These are phyloP conservation scores for Kazachstania psychrophila DNA, from an alignment of 805 yeast species.

Conservation along the genomic window DNA sequence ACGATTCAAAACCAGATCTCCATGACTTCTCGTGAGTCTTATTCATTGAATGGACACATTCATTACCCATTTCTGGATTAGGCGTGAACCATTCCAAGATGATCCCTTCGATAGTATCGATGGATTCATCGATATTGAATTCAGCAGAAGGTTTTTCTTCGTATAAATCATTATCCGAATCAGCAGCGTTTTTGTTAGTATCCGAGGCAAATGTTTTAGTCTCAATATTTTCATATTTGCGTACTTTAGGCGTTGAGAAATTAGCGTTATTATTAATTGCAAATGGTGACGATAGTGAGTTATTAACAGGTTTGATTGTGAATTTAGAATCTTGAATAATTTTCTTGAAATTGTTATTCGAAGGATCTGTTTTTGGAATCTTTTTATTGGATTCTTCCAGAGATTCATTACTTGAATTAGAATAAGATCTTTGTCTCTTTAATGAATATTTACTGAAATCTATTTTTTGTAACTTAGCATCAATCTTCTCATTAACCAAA, in stretches of 20 bases:
- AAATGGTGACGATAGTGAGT: neutral
- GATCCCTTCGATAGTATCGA: slow-evolving; percentile 19
- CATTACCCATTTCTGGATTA: slow-evolving; percentile 19
- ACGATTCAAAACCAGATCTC: slow-evolving; percentile 17
- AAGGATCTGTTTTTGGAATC: neutral
- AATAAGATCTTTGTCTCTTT: neutral
- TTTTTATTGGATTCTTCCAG: neutral
- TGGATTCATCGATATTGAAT: slow-evolving; percentile 15
- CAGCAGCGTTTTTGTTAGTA: no score
- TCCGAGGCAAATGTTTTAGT: no score
- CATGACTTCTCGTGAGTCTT: slow-evolving; percentile 22
- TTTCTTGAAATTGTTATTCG: slow-evolving; percentile 1
- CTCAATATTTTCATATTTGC: no score
- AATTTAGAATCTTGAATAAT: slow-evolving; percentile 5
- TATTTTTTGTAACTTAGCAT: slow-evolving; percentile 2
- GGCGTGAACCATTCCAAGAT: slow-evolving; percentile 31
- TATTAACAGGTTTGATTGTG: neutral
- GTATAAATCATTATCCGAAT: neutral
- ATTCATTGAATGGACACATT: slow-evolving; percentile 29
- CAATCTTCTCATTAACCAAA: slow-evolving; percentile 11
- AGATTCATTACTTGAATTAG: neutral
- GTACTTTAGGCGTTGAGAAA: slow-evolving; percentile 3
- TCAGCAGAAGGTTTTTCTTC: no score
- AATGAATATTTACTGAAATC: slow-evolving; percentile 2
- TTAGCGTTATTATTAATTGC: neutral